These are phyloP conservation scores for Triticum aestivum DNA, from an alignment of 176 grass and related monocot genomes.

Conservation along the genomic window DNA sequence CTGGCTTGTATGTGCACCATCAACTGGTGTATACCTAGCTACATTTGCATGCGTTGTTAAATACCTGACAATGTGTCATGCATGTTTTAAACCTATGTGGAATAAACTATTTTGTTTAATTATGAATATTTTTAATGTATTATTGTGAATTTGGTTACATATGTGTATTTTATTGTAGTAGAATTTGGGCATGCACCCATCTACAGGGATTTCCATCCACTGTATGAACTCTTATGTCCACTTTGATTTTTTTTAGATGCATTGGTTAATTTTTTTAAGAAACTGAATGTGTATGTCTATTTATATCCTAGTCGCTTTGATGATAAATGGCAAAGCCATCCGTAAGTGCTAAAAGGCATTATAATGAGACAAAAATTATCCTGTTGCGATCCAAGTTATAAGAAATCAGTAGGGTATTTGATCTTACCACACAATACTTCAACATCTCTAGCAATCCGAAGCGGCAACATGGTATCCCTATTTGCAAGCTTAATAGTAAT, in stretches of 20 bases:
- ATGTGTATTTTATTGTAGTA: background rate
- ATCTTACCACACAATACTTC: no score
- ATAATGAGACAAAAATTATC: no score
- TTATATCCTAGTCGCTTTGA: background rate
- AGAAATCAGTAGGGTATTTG: no score
- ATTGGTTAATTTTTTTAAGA: background rate
- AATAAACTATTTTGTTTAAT: slow-evolving; percentile 18
- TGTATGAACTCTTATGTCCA: no score
- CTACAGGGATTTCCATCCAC: background rate
- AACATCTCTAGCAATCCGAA: no score
- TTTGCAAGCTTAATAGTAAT: no score
- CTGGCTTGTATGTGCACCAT: background rate
- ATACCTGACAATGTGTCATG: background rate
- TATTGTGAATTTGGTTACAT: background rate
- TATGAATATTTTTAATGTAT: background rate
- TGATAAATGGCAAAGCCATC: background rate
- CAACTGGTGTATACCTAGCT: background rate
- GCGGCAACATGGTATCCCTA: no score
- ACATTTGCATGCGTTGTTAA: background rate
- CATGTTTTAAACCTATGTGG: background rate
- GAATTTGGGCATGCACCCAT: background rate
- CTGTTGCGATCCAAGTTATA: no score
- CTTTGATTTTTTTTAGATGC: no score
- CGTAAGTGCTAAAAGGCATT: background rate
- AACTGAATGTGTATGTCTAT: background rate